Evolutionary conservation across 1,284 basidiomycete species (phyloP), one percentile per base, ranked within the genome.

Genomic region (Trametes hirsuta): DNA sequence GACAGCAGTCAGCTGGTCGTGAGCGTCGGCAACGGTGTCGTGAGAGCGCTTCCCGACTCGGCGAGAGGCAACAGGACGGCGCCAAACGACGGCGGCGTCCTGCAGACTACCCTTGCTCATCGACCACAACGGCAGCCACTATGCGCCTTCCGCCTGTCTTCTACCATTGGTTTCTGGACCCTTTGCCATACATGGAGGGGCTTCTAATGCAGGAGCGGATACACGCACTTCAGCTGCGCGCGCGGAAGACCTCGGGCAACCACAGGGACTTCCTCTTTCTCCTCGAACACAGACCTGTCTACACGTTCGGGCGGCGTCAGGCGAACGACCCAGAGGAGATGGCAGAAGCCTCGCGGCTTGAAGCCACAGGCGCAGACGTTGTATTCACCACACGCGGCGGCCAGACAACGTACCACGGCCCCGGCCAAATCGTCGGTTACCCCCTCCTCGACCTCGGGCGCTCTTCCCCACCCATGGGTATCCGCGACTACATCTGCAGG

Each of bases 371-470:
- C 15, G 96, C 97, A 0, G 94, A 97, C 70, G 97, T 97, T 72
- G 83, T 91, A 41, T 79, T 85, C 36, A 90, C 95, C 2, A 84
- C 87, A 63, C 83, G 97, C 60, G 97, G 97, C 10, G 97, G 97
- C 1, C 90, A 98, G 75, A 84, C 95, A 57, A 99, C 97, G 2
- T 99, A 95, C 75, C 97, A 99, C 74, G 97, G 97, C 0, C 97
- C 97, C 0, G 97, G 97, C 2, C 97, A 99, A 76, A 81, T 99
- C 63, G 93, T 98, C 12, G 97, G 95, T 36, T 99, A 99, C 72
- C 94, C 95, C 1, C 83, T 98, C 52, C 80, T 98, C 46, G 95
- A 99, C 76, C 81, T 98, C 15, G 81, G 78, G 1, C 74, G 77
- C 11, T 81, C 84, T 71, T 53, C 61, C 25, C 72, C 76, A 4